A percentile compares a stretch with the other conserved stretches of the same genome.
These are phyloP conservation scores for Pseudonitzschia multistriata DNA, from an alignment of 108 stramenopile species.

Conservation along the genomic window DNA sequence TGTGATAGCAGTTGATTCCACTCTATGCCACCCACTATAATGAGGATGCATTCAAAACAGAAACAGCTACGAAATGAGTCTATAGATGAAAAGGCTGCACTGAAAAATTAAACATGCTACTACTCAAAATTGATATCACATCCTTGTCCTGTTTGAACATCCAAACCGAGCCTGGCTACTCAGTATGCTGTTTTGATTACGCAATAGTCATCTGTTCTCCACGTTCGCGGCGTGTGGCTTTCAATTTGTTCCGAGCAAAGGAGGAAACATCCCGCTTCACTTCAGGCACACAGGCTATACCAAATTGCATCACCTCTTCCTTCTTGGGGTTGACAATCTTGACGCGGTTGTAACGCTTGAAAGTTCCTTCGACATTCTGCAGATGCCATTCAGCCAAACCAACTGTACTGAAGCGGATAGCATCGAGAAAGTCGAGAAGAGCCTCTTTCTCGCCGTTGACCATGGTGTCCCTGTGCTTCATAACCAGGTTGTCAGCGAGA, in stretches of 20 bases:
- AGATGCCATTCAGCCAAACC: background rate
- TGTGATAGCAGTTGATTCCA: no score
- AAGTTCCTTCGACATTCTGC: background rate
- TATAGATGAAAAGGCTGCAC: no score
- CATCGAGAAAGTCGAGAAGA: background rate
- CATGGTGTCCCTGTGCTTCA: background rate
- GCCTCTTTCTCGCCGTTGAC: background rate
- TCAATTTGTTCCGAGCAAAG: no score
- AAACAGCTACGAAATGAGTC: no score
- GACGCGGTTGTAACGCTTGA: background rate
- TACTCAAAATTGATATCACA: no score
- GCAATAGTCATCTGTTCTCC: background rate
- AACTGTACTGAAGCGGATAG: background rate
- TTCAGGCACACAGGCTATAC: background rate
- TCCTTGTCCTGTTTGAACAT: no score
- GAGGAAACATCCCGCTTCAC: background rate
- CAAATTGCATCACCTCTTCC: background rate
- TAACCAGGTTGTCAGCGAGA: background rate
- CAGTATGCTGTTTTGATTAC: background rate
- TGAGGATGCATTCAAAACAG: no score
- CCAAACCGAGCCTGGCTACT: background rate
- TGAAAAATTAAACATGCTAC: no score
- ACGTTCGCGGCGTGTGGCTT: no score
- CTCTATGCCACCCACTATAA: no score
- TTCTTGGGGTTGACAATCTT: background rate